phyloP scores from a whole-genome alignment of 2,329 filamentous ascomycete species.

The Cladosporium cucumerinum region DNA sequence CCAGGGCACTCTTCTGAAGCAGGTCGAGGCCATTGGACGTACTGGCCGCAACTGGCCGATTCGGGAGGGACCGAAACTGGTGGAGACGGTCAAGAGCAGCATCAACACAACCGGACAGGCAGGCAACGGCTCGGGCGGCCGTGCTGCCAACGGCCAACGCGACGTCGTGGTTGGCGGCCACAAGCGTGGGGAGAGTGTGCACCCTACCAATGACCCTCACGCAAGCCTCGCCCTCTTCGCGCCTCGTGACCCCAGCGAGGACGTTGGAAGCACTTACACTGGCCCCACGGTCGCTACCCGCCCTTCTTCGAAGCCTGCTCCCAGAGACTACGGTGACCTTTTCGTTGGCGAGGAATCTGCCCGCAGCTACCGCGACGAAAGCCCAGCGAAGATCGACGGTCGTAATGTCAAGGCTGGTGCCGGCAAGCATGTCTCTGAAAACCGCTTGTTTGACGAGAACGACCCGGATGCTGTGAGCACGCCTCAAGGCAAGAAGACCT shows the following conservation, averaged over 20 bases:
- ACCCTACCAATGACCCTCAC: conserved; percentile 48
- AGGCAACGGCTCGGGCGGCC: conserved; percentile 24
- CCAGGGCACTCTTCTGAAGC: conserved; percentile 86
- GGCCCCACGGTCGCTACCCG: conserved; percentile 58
- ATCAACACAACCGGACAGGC: conserved; percentile 30
- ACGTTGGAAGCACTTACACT: conserved; percentile 43
- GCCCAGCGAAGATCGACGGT: conserved; percentile 35
- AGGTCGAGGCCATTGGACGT: conserved; percentile 88
- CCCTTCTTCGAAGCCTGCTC: conserved; percentile 67
- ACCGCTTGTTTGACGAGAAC: conserved; percentile 57
- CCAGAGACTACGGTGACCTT: conserved; percentile 67
- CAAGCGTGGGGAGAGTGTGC: conserved; percentile 32
- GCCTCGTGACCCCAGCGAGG: conserved; percentile 61
- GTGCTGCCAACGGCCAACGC: conserved; percentile 20
- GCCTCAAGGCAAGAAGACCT: conserved; percentile 54
- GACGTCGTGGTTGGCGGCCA: conserved; percentile 28
- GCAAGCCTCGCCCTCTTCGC: conserved; percentile 73
- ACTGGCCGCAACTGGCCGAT: conserved; percentile 94
- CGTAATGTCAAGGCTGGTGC: conserved; percentile 48
- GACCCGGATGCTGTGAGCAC: conserved; percentile 42
- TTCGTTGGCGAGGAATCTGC: conserved; percentile 49
- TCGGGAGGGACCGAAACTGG: conserved; percentile 78
- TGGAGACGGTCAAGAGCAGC: conserved; percentile 53
- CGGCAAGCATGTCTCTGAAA: conserved; percentile 49
- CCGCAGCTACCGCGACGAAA: conserved; percentile 29